These are phyloP conservation scores for Xylaria palmicola DNA, from an alignment of 495 filamentous ascomycete genomes.

Conservation along the genomic window DNA sequence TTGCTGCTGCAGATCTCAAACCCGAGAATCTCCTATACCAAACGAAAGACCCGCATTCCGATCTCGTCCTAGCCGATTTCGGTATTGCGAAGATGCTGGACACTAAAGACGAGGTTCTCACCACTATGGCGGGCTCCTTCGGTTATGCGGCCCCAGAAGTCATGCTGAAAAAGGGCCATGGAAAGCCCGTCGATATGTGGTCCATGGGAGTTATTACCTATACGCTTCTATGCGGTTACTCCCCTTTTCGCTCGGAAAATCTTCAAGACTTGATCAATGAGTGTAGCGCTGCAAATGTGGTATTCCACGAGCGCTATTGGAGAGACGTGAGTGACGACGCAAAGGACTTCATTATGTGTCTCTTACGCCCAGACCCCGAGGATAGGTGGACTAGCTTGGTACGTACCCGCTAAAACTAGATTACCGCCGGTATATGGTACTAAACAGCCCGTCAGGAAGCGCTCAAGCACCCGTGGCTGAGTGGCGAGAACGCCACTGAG, in stretches of 20 bases:
- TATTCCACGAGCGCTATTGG: constrained; percentile 99
- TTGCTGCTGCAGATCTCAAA: constrained; percentile 72
- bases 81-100: constrained; percentile 99
- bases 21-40: constrained; percentile 97
- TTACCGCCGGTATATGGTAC: neutral
- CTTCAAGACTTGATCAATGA: constrained; percentile 93
- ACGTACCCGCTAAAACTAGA: constrained; percentile 25
- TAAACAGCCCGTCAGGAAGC: constrained; percentile 56
- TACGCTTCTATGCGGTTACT: constrained; percentile 98
- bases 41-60: constrained; percentile 70
- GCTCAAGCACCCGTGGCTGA: constrained; percentile 85
- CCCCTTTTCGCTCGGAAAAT: constrained; percentile 94
- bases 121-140: constrained; percentile 98
- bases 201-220: constrained; percentile 98
- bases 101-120: constrained; percentile 82
- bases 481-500: constrained; percentile 83
- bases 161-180: constrained; percentile 96
- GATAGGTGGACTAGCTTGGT: constrained; percentile 78
- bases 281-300: constrained; percentile 80
- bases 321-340: constrained; percentile 94
- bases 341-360: constrained; percentile 85
- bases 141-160: constrained; percentile 98
- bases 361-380: constrained; percentile 77
- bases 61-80: constrained; percentile 93
- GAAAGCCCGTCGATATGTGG: constrained; percentile 99